These are phyloP conservation scores for Auricularia sp. DNA, from an alignment of 768 basidiomycete species.

Conservation along the genomic window DNA sequence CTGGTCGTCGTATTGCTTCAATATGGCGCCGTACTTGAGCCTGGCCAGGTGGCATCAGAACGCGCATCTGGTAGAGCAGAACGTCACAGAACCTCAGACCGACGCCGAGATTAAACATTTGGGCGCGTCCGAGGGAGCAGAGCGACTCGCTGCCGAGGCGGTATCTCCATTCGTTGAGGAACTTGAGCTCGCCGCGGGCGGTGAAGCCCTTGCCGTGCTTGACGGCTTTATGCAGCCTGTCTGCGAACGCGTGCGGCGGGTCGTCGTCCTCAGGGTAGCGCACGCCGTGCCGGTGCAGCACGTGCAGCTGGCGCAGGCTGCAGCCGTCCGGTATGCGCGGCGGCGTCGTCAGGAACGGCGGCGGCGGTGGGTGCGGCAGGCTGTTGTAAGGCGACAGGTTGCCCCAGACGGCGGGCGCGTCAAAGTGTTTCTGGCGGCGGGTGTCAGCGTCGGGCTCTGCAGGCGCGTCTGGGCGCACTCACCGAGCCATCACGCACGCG, in stretches of 20 bases:
- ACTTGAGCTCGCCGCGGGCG: constrained; percentile 53
- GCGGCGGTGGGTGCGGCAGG: neutral
- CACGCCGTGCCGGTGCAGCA: neutral
- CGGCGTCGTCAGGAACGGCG: neutral
- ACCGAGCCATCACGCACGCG: neutral
- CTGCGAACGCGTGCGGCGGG: neutral
- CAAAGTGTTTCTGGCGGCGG: neutral
- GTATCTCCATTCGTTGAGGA: constrained; percentile 69
- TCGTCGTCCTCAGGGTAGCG: neutral
- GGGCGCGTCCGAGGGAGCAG: constrained; percentile 85
- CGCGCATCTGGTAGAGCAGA: neutral
- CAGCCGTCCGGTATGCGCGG: neutral
- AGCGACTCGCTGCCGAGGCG: constrained; percentile 28
- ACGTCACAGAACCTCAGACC: constrained; percentile 26
- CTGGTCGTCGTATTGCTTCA: constrained; percentile 50
- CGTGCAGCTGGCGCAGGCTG: neutral
- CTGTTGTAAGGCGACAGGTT: neutral
- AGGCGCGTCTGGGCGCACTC: neutral
- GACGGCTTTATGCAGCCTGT: neutral
- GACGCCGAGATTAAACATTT: constrained; percentile 68
- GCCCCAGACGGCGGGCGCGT: neutral
- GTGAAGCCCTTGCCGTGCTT: constrained; percentile 43
- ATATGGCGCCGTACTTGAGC: constrained; percentile 35
- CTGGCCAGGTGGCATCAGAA: constrained; percentile 16
- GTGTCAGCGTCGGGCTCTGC: neutral